These are phyloP conservation scores for Ligustrum vulgare DNA, from an alignment of 257 asterid species.

Conservation along the genomic window DNA sequence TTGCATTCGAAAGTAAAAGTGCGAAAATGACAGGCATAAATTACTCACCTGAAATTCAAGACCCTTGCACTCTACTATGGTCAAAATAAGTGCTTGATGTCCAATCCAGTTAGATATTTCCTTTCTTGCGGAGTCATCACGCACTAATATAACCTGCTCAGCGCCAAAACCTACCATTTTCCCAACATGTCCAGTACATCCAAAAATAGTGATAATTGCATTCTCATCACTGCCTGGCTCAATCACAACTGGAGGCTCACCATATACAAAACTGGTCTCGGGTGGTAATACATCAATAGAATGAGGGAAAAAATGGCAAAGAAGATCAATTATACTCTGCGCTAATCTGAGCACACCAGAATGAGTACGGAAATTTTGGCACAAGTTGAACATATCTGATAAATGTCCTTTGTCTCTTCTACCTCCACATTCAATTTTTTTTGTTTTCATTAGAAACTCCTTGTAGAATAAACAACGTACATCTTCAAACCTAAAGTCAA, in stretches of 20 bases:
- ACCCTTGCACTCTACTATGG: slow-evolving; percentile 74
- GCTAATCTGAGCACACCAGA: slow-evolving; percentile 64
- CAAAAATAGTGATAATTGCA: slow-evolving; percentile 55
- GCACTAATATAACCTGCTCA: slow-evolving; percentile 68
- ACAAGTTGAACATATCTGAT: slow-evolving; percentile 43
- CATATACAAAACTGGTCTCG: slow-evolving; percentile 58
- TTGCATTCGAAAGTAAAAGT: neutral
- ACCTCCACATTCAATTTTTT: slow-evolving; percentile 20
- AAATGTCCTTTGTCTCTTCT: slow-evolving; percentile 50
- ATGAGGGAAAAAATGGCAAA: slow-evolving; percentile 52
- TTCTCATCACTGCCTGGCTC: slow-evolving; percentile 58
- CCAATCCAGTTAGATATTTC: slow-evolving; percentile 48
- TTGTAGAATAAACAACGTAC: slow-evolving; percentile 57
- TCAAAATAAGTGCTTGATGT: slow-evolving; percentile 55
- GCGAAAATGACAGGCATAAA: neutral
- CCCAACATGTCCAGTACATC: slow-evolving; percentile 35
- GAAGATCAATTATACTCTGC: slow-evolving; percentile 57
- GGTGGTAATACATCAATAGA: slow-evolving; percentile 59
- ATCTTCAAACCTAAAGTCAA: slow-evolving; percentile 71
- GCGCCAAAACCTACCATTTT: slow-evolving; percentile 75
- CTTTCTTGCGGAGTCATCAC: slow-evolving; percentile 48
- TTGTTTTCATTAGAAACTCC: slow-evolving; percentile 44
- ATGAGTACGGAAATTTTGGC: slow-evolving; percentile 70
- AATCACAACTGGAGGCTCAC: slow-evolving; percentile 65
- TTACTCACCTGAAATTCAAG: slow-evolving; percentile 66